Evolutionary conservation across 805 yeast species (phyloP).

Genomic region (Candida quercuum): DNA sequence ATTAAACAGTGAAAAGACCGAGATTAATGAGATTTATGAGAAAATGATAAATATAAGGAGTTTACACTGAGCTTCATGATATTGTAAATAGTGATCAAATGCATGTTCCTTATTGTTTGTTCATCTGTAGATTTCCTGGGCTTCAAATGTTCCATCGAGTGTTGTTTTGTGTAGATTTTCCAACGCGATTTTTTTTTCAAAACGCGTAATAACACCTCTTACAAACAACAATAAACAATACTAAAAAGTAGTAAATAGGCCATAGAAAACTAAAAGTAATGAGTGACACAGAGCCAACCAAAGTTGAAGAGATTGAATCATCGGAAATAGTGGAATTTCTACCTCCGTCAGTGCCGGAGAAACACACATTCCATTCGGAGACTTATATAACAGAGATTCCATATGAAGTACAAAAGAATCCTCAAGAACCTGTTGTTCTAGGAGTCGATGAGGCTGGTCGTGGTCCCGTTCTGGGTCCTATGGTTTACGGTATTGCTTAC

Average conservation of each 20-base stretch:
- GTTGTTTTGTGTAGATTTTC: no score
- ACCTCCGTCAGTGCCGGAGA: constrained; percentile 31
- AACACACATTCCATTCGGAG: constrained; percentile 33
- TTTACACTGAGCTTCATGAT: no score
- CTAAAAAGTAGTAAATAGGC: no score
- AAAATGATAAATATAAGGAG: no score
- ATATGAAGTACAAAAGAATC: constrained; percentile 23
- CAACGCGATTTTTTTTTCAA: no score
- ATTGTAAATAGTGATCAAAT: no score
- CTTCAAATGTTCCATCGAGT: no score
- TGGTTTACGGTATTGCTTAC: constrained; percentile 92
- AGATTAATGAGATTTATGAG: background rate
- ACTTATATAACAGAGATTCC: constrained; percentile 53
- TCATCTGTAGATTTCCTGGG: no score
- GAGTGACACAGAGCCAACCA: background rate
- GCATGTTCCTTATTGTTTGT: no score
- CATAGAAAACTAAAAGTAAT: background rate
- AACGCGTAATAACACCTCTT: background rate
- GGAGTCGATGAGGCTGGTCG: constrained; percentile 99
- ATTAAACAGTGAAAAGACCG: constrained; percentile 40
- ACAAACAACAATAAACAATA: background rate
- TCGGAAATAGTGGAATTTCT: constrained; percentile 12
- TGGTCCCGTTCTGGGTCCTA: constrained; percentile 96
- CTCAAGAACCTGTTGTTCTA: constrained; percentile 40
- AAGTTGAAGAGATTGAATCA: background rate